phyloP scores from a whole-genome alignment of 768 basidiomycete genomes.

The Steccherinum ochraceum region DNA sequence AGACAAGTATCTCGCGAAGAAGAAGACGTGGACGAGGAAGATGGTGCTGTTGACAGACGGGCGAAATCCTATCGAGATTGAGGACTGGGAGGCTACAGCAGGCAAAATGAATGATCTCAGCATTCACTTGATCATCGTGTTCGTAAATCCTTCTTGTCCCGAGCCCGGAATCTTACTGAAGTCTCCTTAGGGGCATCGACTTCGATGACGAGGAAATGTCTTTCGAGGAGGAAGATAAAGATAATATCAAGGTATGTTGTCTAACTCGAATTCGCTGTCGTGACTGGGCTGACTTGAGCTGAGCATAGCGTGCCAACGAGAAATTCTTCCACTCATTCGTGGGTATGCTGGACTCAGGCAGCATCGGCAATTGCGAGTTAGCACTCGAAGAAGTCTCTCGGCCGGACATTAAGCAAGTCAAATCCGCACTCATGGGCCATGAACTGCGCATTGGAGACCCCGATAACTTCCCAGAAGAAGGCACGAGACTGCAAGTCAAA shows the following conservation, averaged over 20 bases:
- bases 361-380: constrained; percentile 57
- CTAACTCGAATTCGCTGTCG: background rate
- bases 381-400: constrained; percentile 54
- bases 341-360: constrained; percentile 36
- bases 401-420: constrained; percentile 63
- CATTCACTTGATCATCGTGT: constrained; percentile 70
- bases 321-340: constrained; percentile 52
- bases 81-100: constrained; percentile 69
- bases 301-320: constrained; percentile 71
- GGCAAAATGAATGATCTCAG: constrained; percentile 55
- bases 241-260: constrained; percentile 64
- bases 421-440: constrained; percentile 59
- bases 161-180: background rate
- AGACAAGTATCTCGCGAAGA: constrained; percentile 54
- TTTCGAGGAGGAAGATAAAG: constrained; percentile 64
- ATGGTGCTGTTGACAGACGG: constrained; percentile 84
- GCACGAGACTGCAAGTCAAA: constrained; percentile 68
- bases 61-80: constrained; percentile 63
- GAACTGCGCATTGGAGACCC: constrained; percentile 76
- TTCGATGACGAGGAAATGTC: constrained; percentile 72
- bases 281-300: no score
- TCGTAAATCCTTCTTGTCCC: constrained; percentile 18
- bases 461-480: constrained; percentile 57
- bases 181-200: constrained; percentile 67
- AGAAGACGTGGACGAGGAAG: constrained; percentile 82